Conservation (phyloP, 495 filamentous ascomycete genomes). For the Hypoxylon trugodes region DNA sequence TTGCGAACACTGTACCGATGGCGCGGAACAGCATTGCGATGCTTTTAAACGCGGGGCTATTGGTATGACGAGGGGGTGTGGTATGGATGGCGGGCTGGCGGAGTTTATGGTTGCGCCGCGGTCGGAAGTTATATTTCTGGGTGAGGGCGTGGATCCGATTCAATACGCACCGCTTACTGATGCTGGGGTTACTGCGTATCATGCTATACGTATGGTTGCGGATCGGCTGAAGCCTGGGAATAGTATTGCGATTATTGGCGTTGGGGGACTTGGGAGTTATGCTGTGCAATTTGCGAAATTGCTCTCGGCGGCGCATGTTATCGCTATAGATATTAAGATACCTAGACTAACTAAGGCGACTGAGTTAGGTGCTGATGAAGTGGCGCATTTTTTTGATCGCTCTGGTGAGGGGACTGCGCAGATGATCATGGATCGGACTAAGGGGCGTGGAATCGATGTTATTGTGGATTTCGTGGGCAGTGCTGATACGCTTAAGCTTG, state of each 20-base stretch:
- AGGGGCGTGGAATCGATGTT: slow-evolving; percentile 81
- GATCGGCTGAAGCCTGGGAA: slow-evolving; percentile 21
- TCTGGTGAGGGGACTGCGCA: not conserved
- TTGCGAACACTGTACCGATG: slow-evolving; percentile 47
- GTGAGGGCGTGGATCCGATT: slow-evolving; percentile 30
- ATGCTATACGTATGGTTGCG: slow-evolving; percentile 46
- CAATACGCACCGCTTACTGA: slow-evolving; percentile 50
- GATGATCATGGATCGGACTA: slow-evolving; percentile 41
- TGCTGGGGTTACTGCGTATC: slow-evolving; percentile 53
- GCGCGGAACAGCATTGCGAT: slow-evolving; percentile 26
- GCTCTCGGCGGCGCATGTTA: slow-evolving; percentile 9
- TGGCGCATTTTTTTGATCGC: slow-evolving; percentile 61
- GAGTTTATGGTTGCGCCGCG: slow-evolving; percentile 19
- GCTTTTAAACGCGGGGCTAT: slow-evolving; percentile 27
- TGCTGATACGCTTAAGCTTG: slow-evolving; percentile 20
- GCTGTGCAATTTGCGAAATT: slow-evolving; percentile 24
- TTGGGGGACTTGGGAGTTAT: slow-evolving; percentile 19
- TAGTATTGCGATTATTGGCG: slow-evolving; percentile 15
- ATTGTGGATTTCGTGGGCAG: slow-evolving; percentile 87
- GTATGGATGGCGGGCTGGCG: slow-evolving; percentile 17
- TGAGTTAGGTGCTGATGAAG: slow-evolving; percentile 60
- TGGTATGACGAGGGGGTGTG: slow-evolving; percentile 21
- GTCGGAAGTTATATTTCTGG: slow-evolving; percentile 32
- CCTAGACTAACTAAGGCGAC: slow-evolving; percentile 1
- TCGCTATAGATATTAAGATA: slow-evolving; percentile 21